Percentiles rank a stretch among this genome's conserved stretches.
Evolutionary conservation across 225 moss, liverwort and hornwort genomes (phyloP).

Genomic region (Antitrichia curtipendula): DNA sequence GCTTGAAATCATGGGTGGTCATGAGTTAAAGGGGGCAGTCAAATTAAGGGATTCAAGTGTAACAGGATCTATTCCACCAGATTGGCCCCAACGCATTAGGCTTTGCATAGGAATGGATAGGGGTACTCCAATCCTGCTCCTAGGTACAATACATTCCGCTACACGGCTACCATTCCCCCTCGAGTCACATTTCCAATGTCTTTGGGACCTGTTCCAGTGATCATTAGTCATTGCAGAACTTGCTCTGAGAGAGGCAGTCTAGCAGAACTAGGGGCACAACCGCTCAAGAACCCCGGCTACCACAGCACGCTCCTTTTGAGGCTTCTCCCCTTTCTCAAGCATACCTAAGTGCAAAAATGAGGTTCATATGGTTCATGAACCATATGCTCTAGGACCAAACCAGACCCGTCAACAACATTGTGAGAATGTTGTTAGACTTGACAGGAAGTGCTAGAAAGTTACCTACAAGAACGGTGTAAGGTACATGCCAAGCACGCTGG

Average conservation of each 20-base stretch:
- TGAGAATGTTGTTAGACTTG: neutral
- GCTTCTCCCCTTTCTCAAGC: neutral
- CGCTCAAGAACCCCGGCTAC: neutral
- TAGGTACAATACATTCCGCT: neutral
- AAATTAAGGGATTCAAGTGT: neutral
- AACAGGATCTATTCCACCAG: neutral
- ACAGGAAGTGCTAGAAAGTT: neutral
- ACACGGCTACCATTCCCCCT: neutral
- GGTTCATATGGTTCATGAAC: neutral
- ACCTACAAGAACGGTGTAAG: neutral
- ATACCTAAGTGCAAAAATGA: neutral
- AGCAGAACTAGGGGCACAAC: neutral
- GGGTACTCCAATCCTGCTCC: neutral
- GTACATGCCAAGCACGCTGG: neutral
- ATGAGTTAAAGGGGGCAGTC: neutral
- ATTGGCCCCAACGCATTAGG: neutral
- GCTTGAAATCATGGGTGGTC: too few relatives aligned
- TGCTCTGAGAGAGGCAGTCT: neutral
- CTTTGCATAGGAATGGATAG: too few relatives aligned
- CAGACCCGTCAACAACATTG: neutral
- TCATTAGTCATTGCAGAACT: neutral
- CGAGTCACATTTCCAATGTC: neutral
- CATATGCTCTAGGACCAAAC: neutral
- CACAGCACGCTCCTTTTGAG: neutral
- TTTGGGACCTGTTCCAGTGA: neutral